Evolutionary conservation across 768 basidiomycete genomes (phyloP).

Genomic region (Tricholoma hemisulphureum): DNA sequence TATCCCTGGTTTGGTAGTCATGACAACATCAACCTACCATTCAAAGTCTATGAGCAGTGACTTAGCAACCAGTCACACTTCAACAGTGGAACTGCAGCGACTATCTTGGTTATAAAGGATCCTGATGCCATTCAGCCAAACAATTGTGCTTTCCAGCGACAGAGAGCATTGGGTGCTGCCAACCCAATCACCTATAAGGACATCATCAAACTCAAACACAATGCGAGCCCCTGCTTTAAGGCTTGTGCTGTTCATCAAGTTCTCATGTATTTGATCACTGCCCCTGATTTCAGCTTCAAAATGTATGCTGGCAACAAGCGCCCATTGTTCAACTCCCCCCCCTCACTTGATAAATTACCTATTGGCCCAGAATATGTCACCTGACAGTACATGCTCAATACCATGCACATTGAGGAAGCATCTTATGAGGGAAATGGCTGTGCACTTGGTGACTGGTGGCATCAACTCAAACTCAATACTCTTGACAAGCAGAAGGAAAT

Average conservation of each 20-base stretch:
- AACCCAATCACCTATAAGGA: conserved; percentile 23
- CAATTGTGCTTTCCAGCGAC: conserved; percentile 21
- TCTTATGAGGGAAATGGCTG: conserved; percentile 37
- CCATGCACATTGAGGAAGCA: conserved; percentile 36
- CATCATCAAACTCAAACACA: conserved; percentile 17
- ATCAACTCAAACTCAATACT: conserved; percentile 23
- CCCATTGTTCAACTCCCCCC: too few species aligned
- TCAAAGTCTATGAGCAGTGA: conserved; percentile 36
- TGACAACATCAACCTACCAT: conserved; percentile 38
- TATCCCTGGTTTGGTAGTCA: conserved; percentile 33
- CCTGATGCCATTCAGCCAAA: conserved; percentile 11
- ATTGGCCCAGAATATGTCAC: conserved; percentile 27
- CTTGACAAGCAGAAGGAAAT: conserved; percentile 21
- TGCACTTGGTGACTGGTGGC: conserved; percentile 27
- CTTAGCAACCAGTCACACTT: conserved; percentile 36
- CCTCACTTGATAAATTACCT: too few species aligned
- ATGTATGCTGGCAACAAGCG: conserved; percentile 22
- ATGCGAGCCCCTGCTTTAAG: conserved; percentile 13
- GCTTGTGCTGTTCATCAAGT: conserved; percentile 16
- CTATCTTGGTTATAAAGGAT: conserved; percentile 30
- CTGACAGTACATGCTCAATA: conserved; percentile 35
- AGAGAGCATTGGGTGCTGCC: conserved; percentile 16
- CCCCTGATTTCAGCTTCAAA: conserved; percentile 28
- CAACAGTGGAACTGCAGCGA: conserved; percentile 35
- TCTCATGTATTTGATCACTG: conserved; percentile 25